These are phyloP conservation scores for Suillus subluteus DNA, from an alignment of 768 basidiomycete genomes.

Conservation along the genomic window DNA sequence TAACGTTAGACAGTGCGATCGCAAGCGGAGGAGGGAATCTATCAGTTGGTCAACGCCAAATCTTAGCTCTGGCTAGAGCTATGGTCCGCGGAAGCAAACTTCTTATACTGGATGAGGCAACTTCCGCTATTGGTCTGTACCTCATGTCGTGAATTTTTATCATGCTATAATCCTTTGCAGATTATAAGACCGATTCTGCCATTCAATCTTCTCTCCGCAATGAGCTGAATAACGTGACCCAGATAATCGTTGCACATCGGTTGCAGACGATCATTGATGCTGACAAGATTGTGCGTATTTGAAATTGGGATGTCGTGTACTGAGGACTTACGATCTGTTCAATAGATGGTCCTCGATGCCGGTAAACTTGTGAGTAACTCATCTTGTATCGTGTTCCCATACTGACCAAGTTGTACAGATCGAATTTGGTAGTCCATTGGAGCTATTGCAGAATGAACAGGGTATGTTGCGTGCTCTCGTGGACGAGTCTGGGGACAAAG, in stretches of 20 bases:
- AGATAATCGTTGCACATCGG: conserved; percentile 64
- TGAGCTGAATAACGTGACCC: conserved; percentile 47
- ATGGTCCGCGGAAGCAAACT: conserved; percentile 61
- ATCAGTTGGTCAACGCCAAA: conserved; percentile 64
- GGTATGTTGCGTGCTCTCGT: conserved; percentile 58
- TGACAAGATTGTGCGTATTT: conserved; percentile 52
- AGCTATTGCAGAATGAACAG: conserved; percentile 54
- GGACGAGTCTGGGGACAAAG: conserved; percentile 58
- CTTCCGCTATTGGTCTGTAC: conserved; percentile 11
- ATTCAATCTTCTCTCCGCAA: conserved; percentile 61
- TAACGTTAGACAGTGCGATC: conserved; percentile 50
- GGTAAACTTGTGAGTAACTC: conserved; percentile 41
- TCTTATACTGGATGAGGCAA: conserved; percentile 60
- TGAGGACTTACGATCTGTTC: neutral
- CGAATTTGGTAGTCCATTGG: conserved; percentile 56
- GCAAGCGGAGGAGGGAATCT: conserved; percentile 49
- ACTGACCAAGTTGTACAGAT: conserved; percentile 26
- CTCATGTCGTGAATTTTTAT: neutral
- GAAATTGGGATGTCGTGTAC: conserved; percentile 8
- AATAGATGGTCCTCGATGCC: conserved; percentile 47
- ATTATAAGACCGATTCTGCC: conserved; percentile 58
- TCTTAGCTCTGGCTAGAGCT: conserved; percentile 61
- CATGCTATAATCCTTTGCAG: conserved; percentile 26
- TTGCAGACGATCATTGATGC: conserved; percentile 63
- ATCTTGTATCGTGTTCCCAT: neutral